A percentile compares a stretch with the other conserved stretches of the same genome.
Evolutionary conservation across 2,329 filamentous ascomycete genomes (phyloP).

Genomic region (Talaromyces marneffei): DNA sequence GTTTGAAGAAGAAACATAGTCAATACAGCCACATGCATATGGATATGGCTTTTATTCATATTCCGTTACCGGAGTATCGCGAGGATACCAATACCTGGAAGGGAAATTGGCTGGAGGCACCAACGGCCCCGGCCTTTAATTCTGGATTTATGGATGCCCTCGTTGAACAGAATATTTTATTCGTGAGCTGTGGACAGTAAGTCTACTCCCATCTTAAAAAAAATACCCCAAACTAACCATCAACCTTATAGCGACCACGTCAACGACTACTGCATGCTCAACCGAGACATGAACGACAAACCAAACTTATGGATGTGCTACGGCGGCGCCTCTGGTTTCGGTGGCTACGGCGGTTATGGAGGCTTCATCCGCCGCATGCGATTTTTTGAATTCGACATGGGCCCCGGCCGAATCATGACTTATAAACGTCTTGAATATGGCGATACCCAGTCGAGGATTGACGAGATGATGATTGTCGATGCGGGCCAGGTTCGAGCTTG

Average conservation of each 20-base stretch:
- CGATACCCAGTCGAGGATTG: slow-evolving; percentile 46
- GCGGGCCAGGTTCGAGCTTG: slow-evolving; percentile 36
- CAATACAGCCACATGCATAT: slow-evolving; percentile 90
- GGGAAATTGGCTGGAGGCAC: slow-evolving; percentile 72
- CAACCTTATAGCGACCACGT: slow-evolving; percentile 67
- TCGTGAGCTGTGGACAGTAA: slow-evolving; percentile 87
- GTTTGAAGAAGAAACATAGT: slow-evolving; percentile 68
- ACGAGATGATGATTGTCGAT: slow-evolving; percentile 58
- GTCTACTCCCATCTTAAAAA: slow-evolving; percentile 30
- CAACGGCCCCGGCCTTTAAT: slow-evolving; percentile 85
- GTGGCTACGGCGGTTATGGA: slow-evolving; percentile 88
- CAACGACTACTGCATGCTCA: slow-evolving; percentile 90
- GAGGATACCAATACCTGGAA: slow-evolving; percentile 54
- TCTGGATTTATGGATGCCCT: slow-evolving; percentile 88
- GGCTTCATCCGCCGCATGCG: slow-evolving; percentile 77
- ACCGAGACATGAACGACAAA: slow-evolving; percentile 47
- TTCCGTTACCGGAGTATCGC: slow-evolving; percentile 81
- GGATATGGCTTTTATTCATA: slow-evolving; percentile 96
- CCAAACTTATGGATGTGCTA: slow-evolving; percentile 97
- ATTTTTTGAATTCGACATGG: slow-evolving; percentile 90
- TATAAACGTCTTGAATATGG: slow-evolving; percentile 82
- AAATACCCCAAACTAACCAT: slow-evolving; percentile 7
- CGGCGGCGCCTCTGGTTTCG: slow-evolving; percentile 83
- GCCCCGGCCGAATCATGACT: slow-evolving; percentile 78
- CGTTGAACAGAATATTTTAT: slow-evolving; percentile 74